Percentiles rank a stretch among this genome's conserved stretches.
phyloP scores from a whole-genome alignment of 2,329 filamentous ascomycete genomes.

The Trichoderma sp. region DNA sequence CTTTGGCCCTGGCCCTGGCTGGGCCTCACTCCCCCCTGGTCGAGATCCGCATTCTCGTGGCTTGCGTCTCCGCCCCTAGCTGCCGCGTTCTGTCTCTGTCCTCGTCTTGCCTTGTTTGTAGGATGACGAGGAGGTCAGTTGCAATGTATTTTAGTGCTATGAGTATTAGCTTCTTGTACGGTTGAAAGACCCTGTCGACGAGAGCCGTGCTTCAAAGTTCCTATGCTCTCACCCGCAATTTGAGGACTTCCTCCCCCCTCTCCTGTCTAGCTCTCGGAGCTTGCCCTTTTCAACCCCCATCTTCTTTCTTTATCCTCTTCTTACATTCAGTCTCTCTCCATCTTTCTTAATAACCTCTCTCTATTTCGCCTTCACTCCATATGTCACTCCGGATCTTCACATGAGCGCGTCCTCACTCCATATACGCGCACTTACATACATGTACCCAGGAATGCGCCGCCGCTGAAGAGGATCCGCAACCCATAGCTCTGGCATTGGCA shows the following conservation, averaged over 20 bases:
- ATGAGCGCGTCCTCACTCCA: not conserved
- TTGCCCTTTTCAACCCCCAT: not conserved
- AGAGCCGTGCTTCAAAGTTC: no score
- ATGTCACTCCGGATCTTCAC: not conserved
- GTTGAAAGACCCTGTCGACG: no score
- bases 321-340: not conserved
- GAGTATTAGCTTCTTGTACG: no score
- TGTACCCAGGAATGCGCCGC: constrained; percentile 4
- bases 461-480: not conserved
- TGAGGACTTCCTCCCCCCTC: not conserved
- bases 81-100: not conserved
- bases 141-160: no score
- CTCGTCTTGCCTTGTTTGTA: no score
- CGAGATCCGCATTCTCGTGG: not conserved
- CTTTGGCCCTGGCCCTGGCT: not conserved
- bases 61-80: constrained; percentile 5
- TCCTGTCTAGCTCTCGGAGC: not conserved
- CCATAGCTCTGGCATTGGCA: not conserved
- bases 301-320: not conserved
- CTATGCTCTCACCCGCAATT: not conserved
- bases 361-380: not conserved
- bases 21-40: not conserved
- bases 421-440: not conserved
- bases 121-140: no score
- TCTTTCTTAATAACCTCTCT: not conserved